Base-by-base conservation (phyloP, 1,284 basidiomycete species). In the Wallemia ichthyophaga region DNA sequence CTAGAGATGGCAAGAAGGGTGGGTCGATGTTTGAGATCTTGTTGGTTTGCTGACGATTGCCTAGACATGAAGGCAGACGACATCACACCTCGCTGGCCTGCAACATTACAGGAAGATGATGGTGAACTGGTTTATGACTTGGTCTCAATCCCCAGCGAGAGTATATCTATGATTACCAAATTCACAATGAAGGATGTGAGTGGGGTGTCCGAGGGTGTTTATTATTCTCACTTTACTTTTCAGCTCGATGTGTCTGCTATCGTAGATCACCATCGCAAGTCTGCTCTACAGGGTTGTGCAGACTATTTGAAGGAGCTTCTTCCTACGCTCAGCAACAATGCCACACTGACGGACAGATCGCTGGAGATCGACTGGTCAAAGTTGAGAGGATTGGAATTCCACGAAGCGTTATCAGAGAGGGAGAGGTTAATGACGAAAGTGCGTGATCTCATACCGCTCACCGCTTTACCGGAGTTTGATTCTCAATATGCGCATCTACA, bases 361-460 rank as follows among this genome's bases (percentile, higher is more conserved):
- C 77, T 79, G 2, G 88, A 92, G 67, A 76, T 81, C 5, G 86
- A 88, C 61, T 96, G 89, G 89, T 73, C 73, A 57, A 79, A 83
- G 59, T 74, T 89, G 64, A 78, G 82, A 54, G 74, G 79, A n/a
- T 71, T 99, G 19, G 91, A 98, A 62, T 94, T 98, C 69, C 87
- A 95, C 68, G 92, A 96, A 63, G 72, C 76, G 24, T 67, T 95
- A 56, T 76, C 77, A 56, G 67, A 73, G 27, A 74, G 91, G 60
- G 74, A 81, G 57, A 70, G 69, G 21, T 66, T 81, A 2, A 66
- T 71, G 2, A 69, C 73, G 62, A 72, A 71, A 54, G 67, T 80
- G 53, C 62, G 55, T 24, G 25, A 67, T 17, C 71, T 65, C 19
- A 72, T 73, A 57, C 69, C 68, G 0, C 85, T 83, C 67, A 69